Percentiles rank a stretch among this genome's conserved stretches.
Conservation (phyloP, 129 eudicot species). For the Erigeron canadensis region DNA sequence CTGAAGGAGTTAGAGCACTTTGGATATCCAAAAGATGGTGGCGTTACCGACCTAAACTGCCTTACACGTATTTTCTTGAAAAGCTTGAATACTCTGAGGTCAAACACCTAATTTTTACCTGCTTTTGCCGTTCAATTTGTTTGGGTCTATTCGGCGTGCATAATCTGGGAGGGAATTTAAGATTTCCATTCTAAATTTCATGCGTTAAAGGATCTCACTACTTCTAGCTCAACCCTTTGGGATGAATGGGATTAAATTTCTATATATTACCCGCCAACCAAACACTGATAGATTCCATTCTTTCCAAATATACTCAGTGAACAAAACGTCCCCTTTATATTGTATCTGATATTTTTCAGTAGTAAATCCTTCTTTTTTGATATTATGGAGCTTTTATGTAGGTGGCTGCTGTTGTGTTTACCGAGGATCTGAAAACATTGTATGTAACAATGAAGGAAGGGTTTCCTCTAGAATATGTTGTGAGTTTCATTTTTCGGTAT, state of each 20-base stretch:
- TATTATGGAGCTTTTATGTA: slow-evolving; percentile 33
- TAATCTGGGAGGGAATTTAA: no score
- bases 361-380: slow-evolving; percentile 1
- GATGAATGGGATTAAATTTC: no score
- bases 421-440: slow-evolving; percentile 84
- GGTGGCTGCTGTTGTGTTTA: slow-evolving; percentile 94
- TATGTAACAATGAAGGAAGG: slow-evolving; percentile 97
- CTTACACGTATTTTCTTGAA: slow-evolving; percentile 93
- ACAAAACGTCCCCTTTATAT: background rate
- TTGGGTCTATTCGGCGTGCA: no score
- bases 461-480: slow-evolving; percentile 86
- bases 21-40: slow-evolving; percentile 99
- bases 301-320: no score
- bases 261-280: no score
- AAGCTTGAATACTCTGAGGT: slow-evolving; percentile 92
- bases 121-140: no score
- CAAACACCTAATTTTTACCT: slow-evolving; percentile 15
- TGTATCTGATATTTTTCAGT: background rate
- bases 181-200: no score
- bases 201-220: no score
- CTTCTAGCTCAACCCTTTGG: no score
- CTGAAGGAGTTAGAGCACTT: slow-evolving; percentile 71
- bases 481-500: slow-evolving; percentile 33
- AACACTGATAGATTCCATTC: no score
- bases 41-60: slow-evolving; percentile 98